Evolutionary conservation across 257 asterid genomes (phyloP).

Genomic region (Avicennia marina): DNA sequence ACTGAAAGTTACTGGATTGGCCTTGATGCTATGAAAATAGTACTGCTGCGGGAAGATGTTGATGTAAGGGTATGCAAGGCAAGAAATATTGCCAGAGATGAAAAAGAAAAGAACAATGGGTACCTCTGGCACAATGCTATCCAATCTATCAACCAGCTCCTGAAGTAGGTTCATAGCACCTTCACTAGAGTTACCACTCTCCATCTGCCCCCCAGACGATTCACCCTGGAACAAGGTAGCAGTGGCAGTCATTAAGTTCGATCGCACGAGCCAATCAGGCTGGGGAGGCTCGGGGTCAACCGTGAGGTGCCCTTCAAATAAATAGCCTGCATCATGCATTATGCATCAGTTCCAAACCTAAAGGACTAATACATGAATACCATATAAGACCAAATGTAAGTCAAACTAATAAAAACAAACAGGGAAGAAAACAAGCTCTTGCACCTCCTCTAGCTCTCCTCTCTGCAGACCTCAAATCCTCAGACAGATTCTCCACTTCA

Average conservation of each 20-base stretch:
- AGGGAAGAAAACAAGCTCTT: background rate
- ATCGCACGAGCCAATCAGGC: conserved; percentile 74
- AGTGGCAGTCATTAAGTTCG: conserved; percentile 67
- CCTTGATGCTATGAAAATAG: too few relatives aligned
- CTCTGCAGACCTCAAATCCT: conserved; percentile 32
- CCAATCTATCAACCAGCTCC: conserved; percentile 50
- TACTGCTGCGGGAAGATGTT: too few relatives aligned
- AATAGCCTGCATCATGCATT: conserved; percentile 55
- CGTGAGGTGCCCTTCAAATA: conserved; percentile 97
- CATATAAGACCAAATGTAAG: background rate
- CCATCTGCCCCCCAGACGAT: conserved; percentile 51
- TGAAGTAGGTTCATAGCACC: conserved; percentile 41
- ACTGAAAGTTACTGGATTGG: too few relatives aligned
- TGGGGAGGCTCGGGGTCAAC: conserved; percentile 94
- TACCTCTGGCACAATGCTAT: conserved; percentile 80
- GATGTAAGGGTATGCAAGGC: background rate
- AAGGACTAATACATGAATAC: background rate
- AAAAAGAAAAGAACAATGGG: background rate
- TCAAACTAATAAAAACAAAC: background rate
- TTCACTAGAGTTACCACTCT: conserved; percentile 32
- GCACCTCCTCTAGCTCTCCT: conserved; percentile 57
- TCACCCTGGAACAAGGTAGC: conserved; percentile 60
- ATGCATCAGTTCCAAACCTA: conserved; percentile 11
- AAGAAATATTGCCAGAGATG: background rate
- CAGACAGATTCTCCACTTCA: conserved; percentile 44